Evolutionary conservation across 495 filamentous ascomycete genomes (phyloP).

Genomic region (Arthonia radiata): DNA sequence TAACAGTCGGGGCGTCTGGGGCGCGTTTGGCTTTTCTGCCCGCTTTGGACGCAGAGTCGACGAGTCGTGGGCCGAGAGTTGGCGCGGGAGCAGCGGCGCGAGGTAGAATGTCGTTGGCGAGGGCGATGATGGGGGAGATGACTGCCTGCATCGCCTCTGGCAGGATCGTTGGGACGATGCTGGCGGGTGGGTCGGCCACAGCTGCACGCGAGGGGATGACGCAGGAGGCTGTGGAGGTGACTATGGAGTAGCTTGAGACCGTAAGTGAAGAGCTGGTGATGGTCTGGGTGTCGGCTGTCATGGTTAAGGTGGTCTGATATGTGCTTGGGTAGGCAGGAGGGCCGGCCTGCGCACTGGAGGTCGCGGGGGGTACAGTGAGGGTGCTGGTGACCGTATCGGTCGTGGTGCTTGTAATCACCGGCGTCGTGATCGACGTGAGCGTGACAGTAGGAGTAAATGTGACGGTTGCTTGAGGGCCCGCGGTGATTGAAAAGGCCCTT

Average conservation of each 20-base stretch:
- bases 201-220: constrained; percentile 3
- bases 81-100: background rate
- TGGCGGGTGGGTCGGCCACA: constrained; percentile 7
- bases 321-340: no score
- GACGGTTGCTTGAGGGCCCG: constrained; percentile 11
- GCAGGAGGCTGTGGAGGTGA: constrained; percentile 10
- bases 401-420: constrained; percentile 4
- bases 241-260: constrained; percentile 7
- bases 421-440: background rate
- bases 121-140: constrained; percentile 1
- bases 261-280: constrained; percentile 9
- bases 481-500: constrained; percentile 13
- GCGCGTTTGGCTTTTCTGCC: constrained; percentile 1
- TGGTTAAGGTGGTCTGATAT: no score
- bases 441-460: constrained; percentile 7
- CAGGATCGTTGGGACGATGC: constrained; percentile 7
- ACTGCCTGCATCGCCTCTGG: background rate
- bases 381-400: constrained; percentile 7
- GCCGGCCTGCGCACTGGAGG: no score
- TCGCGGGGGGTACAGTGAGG: no score
- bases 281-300: constrained; percentile 6
- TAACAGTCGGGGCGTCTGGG: constrained; percentile 5
- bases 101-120: constrained; percentile 1
- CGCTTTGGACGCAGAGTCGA: background rate
- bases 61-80: constrained; percentile 6